Evolutionary conservation across 192 early-diverging fungal genomes (phyloP), one percentile per base, ranked within the genome.

Genomic region (Dissophora ornata): DNA sequence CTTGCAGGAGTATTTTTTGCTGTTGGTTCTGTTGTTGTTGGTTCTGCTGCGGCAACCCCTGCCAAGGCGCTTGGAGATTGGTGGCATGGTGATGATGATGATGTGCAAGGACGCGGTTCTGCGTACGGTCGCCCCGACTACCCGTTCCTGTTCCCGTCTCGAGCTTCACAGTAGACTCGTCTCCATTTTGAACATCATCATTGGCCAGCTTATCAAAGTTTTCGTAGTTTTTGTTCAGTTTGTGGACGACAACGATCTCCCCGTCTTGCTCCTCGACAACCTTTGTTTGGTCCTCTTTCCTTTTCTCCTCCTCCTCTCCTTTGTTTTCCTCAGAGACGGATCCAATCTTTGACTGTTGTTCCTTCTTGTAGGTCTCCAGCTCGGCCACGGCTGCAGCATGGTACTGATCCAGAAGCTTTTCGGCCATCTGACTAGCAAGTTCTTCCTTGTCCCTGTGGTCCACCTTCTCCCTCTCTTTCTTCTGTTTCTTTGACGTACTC

Each of bases 171-270:
- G 13, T 38, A n/a, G n/a, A n/a, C n/a, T n/a, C n/a, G n/a, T n/a
- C n/a, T 38, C 13, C 7, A 38, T 38, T 13, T 38, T 38, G 36
- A 13, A 34, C 42, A 10, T 64, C 15, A 2, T 65, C 52, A 12
- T 36, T 18, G 49, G 16, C 19, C 8, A 50, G 33, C 28, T 7
- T 22, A 18, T 57, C 55, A 12, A 40, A 28, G 28, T 2, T 12
- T 1, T 40, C 66, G 11, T 59, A 26, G 56, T 68, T 68, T 38
- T 59, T 68, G 48, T 68, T 68, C 45, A 58, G 33, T 26, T 41
- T 59, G 57, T 68, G 55, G 49, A 53, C 33, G 34, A 52, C 50
- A n/a, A 63, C 49, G 3, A 40, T 8, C 16, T 51, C 25, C 15
- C 49, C 49, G 22, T 19, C 21, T 29, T 32, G 19, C 1, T 12